phyloP scores from a whole-genome alignment of 2,329 filamentous ascomycete species.

The Huntiella moniliformis region DNA sequence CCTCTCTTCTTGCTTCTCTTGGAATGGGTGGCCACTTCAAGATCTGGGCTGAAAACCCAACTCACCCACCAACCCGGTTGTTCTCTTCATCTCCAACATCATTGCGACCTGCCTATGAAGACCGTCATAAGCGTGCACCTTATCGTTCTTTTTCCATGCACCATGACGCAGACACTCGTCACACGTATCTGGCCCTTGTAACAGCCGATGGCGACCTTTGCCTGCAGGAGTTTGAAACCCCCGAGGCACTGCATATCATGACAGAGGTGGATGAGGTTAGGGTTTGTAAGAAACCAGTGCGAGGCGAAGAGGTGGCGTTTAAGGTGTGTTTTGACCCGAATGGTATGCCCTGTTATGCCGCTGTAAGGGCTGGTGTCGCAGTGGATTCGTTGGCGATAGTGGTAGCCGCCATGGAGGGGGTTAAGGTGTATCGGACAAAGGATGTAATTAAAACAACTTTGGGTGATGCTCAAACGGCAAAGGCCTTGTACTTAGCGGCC shows the following conservation, averaged over 20 bases:
- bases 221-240: conserved; percentile 69
- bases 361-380: conserved; percentile 63
- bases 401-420: conserved; percentile 67
- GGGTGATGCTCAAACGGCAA: conserved; percentile 36
- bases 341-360: conserved; percentile 57
- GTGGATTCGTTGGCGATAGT: conserved; percentile 63
- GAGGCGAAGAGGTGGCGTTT: conserved; percentile 78
- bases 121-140: conserved; percentile 35
- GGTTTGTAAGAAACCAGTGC: conserved; percentile 36
- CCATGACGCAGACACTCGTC: conserved; percentile 55
- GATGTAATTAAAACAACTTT: conserved; percentile 32
- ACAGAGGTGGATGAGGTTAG: conserved; percentile 33
- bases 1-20: conserved; percentile 68
- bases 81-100: conserved; percentile 42
- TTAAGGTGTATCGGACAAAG: conserved; percentile 65
- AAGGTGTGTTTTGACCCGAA: conserved; percentile 78
- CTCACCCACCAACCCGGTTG: conserved; percentile 58
- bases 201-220: conserved; percentile 64
- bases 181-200: conserved; percentile 72
- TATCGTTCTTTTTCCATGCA: conserved; percentile 77
- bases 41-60: conserved; percentile 81
- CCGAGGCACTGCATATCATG: conserved; percentile 67
- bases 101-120: conserved; percentile 33
- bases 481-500: conserved; percentile 70
- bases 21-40: conserved; percentile 75